Evolutionary conservation across 2,329 filamentous ascomycete species (phyloP), one percentile per base, ranked within the genome.

Genomic region (Penicillium sp.): DNA sequence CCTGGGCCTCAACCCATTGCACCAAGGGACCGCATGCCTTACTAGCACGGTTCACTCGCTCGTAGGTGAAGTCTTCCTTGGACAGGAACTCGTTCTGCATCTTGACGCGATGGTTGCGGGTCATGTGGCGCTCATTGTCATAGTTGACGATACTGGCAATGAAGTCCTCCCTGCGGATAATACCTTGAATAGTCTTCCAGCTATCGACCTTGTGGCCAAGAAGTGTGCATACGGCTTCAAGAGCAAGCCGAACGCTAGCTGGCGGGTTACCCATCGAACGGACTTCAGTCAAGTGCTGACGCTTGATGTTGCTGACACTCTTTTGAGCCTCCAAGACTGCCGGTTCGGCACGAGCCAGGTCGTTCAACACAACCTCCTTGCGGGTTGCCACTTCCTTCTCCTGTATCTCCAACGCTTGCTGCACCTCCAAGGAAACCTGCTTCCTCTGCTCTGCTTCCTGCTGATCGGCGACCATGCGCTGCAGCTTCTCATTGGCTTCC

Each of bases 251-350:
- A 68, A 99, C 96, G 82, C 92, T 92, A 67, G 88, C 84, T 8
- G 95, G 95, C 6, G 95, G 95, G 70, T 92, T 96, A 66, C 88
- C 88, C 95, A 99, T 98, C 65, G 94, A 96, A 73, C 95, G 88
- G 53, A 99, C 94, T 87, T 99, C 95, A 12, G 93, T 97, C 65
- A 99, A 84, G 76, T 99, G 95, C 75, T 96, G 92, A 73, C 90
- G 88, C 82, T 98, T 99, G 82, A 99, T 99, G 82, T 96, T 97
- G 81, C 91, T 95, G 76, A 99, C 96, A 78, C 93, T 97, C 75
- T 92, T 91, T 80, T 95, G 91, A 51, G 95, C 95, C 76, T 96
- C 92, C 63, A 90, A 80, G 56, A 99, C 95, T 51, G 95, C 95
- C 8, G 95, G 95, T 74, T 98, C 94, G 14, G 95, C 95, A 73